Evolutionary conservation across 805 yeast species (phyloP).

Genomic region (Nakazawaea wyomingensis): DNA sequence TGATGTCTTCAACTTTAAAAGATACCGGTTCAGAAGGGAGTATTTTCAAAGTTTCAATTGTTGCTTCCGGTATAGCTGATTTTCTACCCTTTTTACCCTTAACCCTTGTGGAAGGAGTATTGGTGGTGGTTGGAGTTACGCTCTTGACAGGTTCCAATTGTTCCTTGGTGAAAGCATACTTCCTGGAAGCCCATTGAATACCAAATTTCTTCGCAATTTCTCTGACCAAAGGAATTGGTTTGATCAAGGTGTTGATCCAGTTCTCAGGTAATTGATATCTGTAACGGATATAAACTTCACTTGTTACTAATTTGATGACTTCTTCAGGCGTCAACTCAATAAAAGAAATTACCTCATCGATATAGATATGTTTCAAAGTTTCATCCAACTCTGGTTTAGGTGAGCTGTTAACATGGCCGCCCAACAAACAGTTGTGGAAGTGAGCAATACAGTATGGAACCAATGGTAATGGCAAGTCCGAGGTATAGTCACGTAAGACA

Average conservation of each 20-base stretch:
- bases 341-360: slow-evolving; percentile 36
- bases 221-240: slow-evolving; percentile 46
- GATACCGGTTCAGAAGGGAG: slow-evolving; percentile 31
- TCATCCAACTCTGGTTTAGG: slow-evolving; percentile 36
- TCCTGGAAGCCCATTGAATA: slow-evolving; percentile 68
- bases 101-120: slow-evolving; percentile 17
- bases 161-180: slow-evolving; percentile 44
- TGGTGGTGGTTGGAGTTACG: slow-evolving; percentile 24
- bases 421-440: slow-evolving; percentile 67
- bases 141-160: slow-evolving; percentile 26
- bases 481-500: slow-evolving; percentile 47
- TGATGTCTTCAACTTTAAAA: slow-evolving; percentile 55
- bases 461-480: slow-evolving; percentile 44
- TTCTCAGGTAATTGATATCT: slow-evolving; percentile 48
- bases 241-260: slow-evolving; percentile 38
- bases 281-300: slow-evolving; percentile 57
- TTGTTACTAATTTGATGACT: slow-evolving; percentile 39
- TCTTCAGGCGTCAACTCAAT: slow-evolving; percentile 39
- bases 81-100: slow-evolving; percentile 25
- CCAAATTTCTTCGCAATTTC: slow-evolving; percentile 76
- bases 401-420: slow-evolving; percentile 35
- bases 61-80: slow-evolving; percentile 12
- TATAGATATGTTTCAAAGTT: slow-evolving; percentile 34
- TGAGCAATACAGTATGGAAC: slow-evolving; percentile 61
- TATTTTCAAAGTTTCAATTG: slow-evolving; percentile 6